Percentiles rank a stretch among this genome's conserved stretches.
These are phyloP conservation scores for Curvularia lunata DNA, from an alignment of 2,329 filamentous ascomycete genomes.

Conservation along the genomic window DNA sequence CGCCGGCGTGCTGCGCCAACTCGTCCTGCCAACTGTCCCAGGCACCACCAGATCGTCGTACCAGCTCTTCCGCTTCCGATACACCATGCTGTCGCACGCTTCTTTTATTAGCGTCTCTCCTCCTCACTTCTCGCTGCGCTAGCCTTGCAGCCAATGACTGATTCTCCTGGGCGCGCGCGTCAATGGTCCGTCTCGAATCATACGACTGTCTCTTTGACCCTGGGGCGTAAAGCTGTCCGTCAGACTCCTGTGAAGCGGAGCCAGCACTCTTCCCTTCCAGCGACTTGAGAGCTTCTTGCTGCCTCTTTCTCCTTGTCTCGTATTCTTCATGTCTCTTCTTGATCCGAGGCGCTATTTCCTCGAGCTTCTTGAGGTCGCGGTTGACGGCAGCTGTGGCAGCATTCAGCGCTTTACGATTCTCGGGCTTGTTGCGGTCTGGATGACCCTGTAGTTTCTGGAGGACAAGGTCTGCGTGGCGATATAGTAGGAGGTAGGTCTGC, in stretches of 20 bases:
- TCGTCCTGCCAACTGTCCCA: constrained; percentile 62
- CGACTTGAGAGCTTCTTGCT: constrained; percentile 33
- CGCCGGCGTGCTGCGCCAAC: constrained; percentile 27
- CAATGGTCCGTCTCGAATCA: constrained; percentile 37
- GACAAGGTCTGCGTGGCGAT: constrained; percentile 85
- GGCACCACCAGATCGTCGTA: constrained; percentile 60
- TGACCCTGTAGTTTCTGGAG: constrained; percentile 76
- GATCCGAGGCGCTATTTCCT: constrained; percentile 80
- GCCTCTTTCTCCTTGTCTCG: constrained; percentile 33
- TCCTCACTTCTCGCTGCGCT: constrained; percentile 45
- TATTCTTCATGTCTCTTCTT: constrained; percentile 68
- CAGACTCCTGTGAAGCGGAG: constrained; percentile 31
- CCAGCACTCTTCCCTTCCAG: constrained; percentile 30
- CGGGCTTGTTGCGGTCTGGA: constrained; percentile 72
- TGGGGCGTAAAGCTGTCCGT: constrained; percentile 25
- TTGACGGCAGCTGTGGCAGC: constrained; percentile 68
- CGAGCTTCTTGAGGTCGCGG: constrained; percentile 71
- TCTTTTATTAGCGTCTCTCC: constrained; percentile 48
- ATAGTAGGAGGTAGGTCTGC: constrained; percentile 89
- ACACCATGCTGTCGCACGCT: constrained; percentile 65
- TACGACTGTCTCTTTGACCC: constrained; percentile 30
- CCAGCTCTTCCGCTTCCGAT: constrained; percentile 63
- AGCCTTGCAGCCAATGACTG: constrained; percentile 43
- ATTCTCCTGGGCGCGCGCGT: constrained; percentile 39
- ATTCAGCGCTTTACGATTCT: constrained; percentile 61